Base-by-base conservation (phyloP, 495 filamentous ascomycete genomes). In the Penicillium antarcticum region DNA sequence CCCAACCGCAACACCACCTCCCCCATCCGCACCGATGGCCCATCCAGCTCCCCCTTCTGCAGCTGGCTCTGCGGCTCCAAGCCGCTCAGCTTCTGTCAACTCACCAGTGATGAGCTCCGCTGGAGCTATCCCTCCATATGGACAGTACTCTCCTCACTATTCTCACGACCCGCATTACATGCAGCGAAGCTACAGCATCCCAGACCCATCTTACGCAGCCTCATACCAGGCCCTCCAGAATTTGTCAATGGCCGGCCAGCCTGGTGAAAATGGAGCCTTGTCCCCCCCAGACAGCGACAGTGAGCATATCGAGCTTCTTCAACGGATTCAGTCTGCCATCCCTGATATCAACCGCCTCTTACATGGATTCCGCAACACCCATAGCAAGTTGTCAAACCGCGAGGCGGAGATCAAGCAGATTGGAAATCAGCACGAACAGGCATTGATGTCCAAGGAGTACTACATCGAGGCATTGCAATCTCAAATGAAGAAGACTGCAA, bases 381-480 rank as follows among this genome's bases (percentile, higher is more conserved):
- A 74, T 32, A 69, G 61, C 47, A 69, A 69, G 41, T 60, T 80
- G 16, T 65, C 66, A 3, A 62, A 63, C 26, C 68, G 76, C 8
- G 76, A 80, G 39, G 65, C 67, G 10, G 71, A 76, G 43, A 70
- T 76, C 29, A 73, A 72, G 45, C 71, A 76, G 9, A 66, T 77
- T 41, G 68, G 74, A 49, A 69, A 55, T 14, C 75, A 79, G 41
- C 71, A 76, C 51, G 74, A 75, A 29, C 71, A 75, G 41, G 70
- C 72, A 2, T 46, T 75, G 24, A 69, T 74, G 66, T 75, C 74
- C 52, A 79, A 80, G 45, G 77, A 81, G 10, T 76, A 70, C 49
- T 77, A 80, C 38, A 77, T 83, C 18, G 77, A 78, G 53, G 72
- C 73, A 6, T 53, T 81, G 40, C 76, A 78, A 41, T 62, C 69